A percentile compares a stretch with the other conserved stretches of the same genome.
These are phyloP conservation scores for Flaveria ramosissima DNA, from an alignment of 129 eudicot genomes.

Conservation along the genomic window DNA sequence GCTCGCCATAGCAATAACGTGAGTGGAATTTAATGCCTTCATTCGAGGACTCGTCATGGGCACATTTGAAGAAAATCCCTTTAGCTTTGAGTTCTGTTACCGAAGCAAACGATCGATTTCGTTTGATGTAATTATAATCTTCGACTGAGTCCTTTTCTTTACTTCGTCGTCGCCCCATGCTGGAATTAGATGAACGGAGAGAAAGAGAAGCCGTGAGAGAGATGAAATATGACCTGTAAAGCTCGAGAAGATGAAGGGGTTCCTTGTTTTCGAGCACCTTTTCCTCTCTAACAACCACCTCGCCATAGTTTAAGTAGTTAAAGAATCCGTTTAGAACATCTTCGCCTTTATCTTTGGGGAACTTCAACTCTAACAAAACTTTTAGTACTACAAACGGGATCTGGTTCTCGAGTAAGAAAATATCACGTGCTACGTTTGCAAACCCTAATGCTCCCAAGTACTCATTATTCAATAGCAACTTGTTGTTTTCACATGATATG, in stretches of 20 bases:
- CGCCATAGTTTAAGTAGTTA: conserved; percentile 37
- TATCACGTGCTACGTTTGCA: conserved; percentile 28
- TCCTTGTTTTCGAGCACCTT: conserved; percentile 20
- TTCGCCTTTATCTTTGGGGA: conserved; percentile 32
- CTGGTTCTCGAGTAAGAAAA: conserved; percentile 47
- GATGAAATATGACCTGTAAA: conserved; percentile 36
- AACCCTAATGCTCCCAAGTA: conserved; percentile 35
- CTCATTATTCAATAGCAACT: conserved; percentile 29
- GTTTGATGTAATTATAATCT: conserved; percentile 23
- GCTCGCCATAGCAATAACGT: conserved; percentile 26
- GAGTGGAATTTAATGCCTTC: conserved; percentile 35
- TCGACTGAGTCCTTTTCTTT: not conserved
- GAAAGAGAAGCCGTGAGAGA: conserved; percentile 6
- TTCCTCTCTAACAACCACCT: conserved; percentile 15
- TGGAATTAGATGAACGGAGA: not conserved
- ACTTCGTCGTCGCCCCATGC: conserved; percentile 5
- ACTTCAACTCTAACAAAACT: conserved; percentile 27
- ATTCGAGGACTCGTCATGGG: conserved; percentile 4
- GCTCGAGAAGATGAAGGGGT: conserved; percentile 43
- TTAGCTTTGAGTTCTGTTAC: conserved; percentile 39
- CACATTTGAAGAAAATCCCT: conserved; percentile 29
- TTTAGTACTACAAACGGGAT: conserved; percentile 33
- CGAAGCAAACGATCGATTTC: conserved; percentile 33
- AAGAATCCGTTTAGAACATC: conserved; percentile 27
- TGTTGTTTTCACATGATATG: not conserved